Evolutionary conservation across 345 rosid genomes (phyloP), one percentile per base, ranked within the genome.

Genomic region (Bretschneidera sinensis): DNA sequence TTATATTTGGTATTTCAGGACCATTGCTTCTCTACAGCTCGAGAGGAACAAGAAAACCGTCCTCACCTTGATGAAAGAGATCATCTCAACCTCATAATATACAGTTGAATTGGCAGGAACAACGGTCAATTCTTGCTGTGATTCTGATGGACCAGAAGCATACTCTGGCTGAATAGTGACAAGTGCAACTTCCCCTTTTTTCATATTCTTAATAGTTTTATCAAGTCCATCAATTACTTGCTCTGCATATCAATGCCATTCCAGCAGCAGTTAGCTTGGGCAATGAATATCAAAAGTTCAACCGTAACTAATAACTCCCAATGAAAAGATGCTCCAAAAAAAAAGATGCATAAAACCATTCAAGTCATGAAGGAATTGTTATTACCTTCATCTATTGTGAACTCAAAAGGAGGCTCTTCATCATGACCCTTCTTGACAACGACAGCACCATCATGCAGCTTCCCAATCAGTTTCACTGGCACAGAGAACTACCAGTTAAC

Each of bases 201-300:
- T 87, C 97, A 89, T 87, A 5, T 76, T 71, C 77, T 52, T 67
- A 55, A 82, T 83, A 47, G 77, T 73, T 77, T 63, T 87, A 64
- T 87, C 95, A 16, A 89, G 85, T 49, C 97, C 97, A 52, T 87
- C 87, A 21, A 83, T 81, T 0, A 87, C 92, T 87, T 87, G 89
- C 48, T 81, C 97, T 89, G 78, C 35, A 43, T 57, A 47, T 13
- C 54, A 31, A 45, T 33, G n/a, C 21, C 62, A 69, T 55, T 10
- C 22, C 6, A 9, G 15, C 45, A 39, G 45, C 16, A 39, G 45
- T 39, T 39, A 39, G 45, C 45, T 9, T 7, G 45, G 33, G 10
- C 11, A 14, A 39, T 4, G 10, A 13, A 5, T 39, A 11, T 14
- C 15, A 17, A 15, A 21, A 20, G n/a, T 25, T 52, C 45, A 25